These are phyloP conservation scores for Gossypium lobatum DNA, from an alignment of 441 rosid genomes.

Conservation along the genomic window DNA sequence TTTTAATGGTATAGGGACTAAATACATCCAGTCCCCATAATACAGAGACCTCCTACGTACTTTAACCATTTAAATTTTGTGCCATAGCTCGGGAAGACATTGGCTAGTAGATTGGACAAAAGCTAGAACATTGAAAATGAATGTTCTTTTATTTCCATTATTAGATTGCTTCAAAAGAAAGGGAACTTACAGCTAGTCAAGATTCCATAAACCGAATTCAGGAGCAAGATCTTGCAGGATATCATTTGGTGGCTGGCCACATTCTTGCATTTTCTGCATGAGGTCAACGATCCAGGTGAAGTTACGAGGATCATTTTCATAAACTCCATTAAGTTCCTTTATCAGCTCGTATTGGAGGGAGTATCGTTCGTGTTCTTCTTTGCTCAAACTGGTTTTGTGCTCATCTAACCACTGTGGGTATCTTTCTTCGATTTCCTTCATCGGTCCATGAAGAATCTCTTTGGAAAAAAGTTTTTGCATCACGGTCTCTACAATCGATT, in stretches of 20 bases:
- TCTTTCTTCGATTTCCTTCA: conserved; percentile 84
- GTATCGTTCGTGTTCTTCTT: conserved; percentile 67
- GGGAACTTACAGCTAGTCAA: not conserved
- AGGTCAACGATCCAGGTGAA: conserved; percentile 35
- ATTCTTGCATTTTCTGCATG: not conserved
- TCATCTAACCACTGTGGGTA: conserved; percentile 92
- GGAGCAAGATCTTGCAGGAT: conserved; percentile 86
- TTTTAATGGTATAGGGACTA: too few relatives aligned
- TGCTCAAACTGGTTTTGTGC: conserved; percentile 47
- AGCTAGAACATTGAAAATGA: not conserved
- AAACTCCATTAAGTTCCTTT: conserved; percentile 70
- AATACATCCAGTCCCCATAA: too few relatives aligned
- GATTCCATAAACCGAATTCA: conserved; percentile 63
- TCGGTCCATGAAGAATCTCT: conserved; percentile 90
- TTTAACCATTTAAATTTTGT: too few relatives aligned
- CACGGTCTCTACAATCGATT: conserved; percentile 88
- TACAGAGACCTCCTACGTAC: too few relatives aligned
- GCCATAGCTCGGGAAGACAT: not conserved
- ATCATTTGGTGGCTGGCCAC: conserved; percentile 58
- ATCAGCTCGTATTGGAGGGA: conserved; percentile 65
- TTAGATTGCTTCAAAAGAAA: not conserved
- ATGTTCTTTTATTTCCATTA: not conserved
- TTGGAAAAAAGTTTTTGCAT: conserved; percentile 89
- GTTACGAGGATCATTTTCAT: conserved; percentile 65
- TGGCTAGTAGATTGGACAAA: not conserved